Base-by-base conservation (phyloP, 345 rosid genomes). In the Salix dunnii region DNA sequence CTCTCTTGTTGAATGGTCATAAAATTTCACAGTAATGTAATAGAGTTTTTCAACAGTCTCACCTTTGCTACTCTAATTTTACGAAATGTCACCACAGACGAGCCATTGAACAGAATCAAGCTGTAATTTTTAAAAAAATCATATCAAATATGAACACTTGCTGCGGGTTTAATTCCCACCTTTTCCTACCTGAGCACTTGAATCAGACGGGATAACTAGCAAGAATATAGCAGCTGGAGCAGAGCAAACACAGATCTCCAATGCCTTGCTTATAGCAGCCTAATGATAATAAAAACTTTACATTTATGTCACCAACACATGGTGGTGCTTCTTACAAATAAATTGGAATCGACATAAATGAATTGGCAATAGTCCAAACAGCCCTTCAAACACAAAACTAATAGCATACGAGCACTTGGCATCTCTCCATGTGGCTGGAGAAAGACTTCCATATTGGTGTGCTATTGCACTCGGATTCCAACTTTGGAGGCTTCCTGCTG, bases 391-490 rank as follows among this genome's bases (percentile, higher is more conserved):
- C 30, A 28, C 30, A 28, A 28, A 28, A 28, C 30, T 28, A 28
- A 1, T 28, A 28, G 30, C 30, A 28, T 28, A 28, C 30, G 2
- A 28, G 30, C 30, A 28, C 30, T 28, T 28, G 30, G 30, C 30
- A 28, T 28, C 30, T 28, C 30, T 28, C 30, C 30, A 28, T 28
- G 30, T 28, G 30, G 30, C 30, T 28, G 30, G 30, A 28, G 30
- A 28, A 28, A 53, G 61, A 67, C 80, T 43, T 49, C 91, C 91
- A 96, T 97, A 96, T 93, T 86, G 93, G 90, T 71, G 95, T 82
- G 94, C 99, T 93, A 78, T 96, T 96, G 89, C 99, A 96, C 83
- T 93, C 93, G 49, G 94, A 90, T 85, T 96, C 97, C 55, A 92
- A 92, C 91, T 91, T 92, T 2, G 91, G 95, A 63, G 97, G 97